Base-by-base conservation (phyloP, 2,329 filamentous ascomycete species). In the Claviceps cyperi region DNA sequence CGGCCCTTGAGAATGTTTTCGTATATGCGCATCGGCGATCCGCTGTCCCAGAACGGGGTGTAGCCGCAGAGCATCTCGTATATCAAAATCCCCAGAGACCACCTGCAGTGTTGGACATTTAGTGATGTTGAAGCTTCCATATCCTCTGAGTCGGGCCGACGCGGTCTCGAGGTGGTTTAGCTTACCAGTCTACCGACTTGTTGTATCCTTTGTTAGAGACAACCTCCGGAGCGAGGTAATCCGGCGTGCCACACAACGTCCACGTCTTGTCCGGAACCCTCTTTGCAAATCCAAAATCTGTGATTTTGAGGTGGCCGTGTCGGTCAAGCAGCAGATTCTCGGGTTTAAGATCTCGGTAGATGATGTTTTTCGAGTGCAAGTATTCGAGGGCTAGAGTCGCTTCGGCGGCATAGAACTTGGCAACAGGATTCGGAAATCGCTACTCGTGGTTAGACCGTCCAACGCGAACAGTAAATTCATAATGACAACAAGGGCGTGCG, bases 121-220 rank as follows among this genome's bases (percentile, higher is more conserved):
- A 50, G 49, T 39, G 45, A 35, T 28, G 32, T n/a, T n/a, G 40
- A 32, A 32, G 28, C 28, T 32, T 32, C 28, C 28, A 36, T 45
- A n/a, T 15, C 28, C 36, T 40, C 41, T 13, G 40, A n/a, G 5
- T 7, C 24, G 4, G 13, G 3, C 9, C 17, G 15, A 15, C 32
- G 11, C 43, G n/a, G 24, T 5, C n/a, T 14, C 5, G 24, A 11
- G 19, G 13, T 40, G 35, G 35, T 55, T 52, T 9, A 21, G 70
- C 86, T 71, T 71, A 96, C 92, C 92, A 98, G 66, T 98, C 92
- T 17, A 98, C 92, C 40, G 91, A 96, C 68, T 97, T 98, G 74
- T 98, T 98, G 74, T 98, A 98, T 49, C 92, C 92, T 70, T 97
- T 97, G 66, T 91, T 96, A 53, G 89, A 90, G n/a, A 98, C 92